phyloP scores from a whole-genome alignment of 1,284 basidiomycete genomes.

The Golubevia pallescens region DNA sequence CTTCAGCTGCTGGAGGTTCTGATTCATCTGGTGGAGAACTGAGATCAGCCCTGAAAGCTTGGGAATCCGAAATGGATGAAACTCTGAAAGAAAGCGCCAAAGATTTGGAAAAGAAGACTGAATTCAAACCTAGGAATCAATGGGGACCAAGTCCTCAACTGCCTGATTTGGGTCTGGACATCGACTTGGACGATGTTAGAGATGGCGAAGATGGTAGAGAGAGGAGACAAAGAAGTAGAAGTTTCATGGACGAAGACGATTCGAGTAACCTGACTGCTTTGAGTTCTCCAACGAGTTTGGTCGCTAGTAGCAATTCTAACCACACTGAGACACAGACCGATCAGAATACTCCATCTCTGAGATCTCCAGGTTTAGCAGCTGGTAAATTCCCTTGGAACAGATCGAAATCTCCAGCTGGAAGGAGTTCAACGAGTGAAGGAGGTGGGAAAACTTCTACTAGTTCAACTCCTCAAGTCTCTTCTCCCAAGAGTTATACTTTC shows the following conservation, averaged over 20 bases:
- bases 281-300: too few species aligned
- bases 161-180: slow-evolving; percentile 25
- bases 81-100: slow-evolving; percentile 25
- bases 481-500: too few species aligned
- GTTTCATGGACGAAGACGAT: slow-evolving; percentile 37
- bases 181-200: slow-evolving; percentile 5
- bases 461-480: too few species aligned
- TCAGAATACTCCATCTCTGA: too few species aligned
- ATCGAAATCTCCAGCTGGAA: too few species aligned
- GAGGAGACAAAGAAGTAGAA: slow-evolving; percentile 20
- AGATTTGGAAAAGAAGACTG: slow-evolving; percentile 16
- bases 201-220: too few species aligned
- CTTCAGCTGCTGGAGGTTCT: neutral
- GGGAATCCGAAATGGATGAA: slow-evolving; percentile 40
- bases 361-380: too few species aligned
- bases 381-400: too few species aligned
- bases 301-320: too few species aligned
- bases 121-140: slow-evolving; percentile 12
- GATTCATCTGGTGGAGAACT: slow-evolving; percentile 15
- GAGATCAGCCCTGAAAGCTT: slow-evolving; percentile 27
- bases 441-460: too few species aligned
- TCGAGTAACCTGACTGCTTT: neutral
- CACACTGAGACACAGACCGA: too few species aligned
- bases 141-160: slow-evolving; percentile 41
- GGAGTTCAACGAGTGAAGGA: too few species aligned